Percentiles rank a stretch among this genome's conserved stretches.
These are phyloP conservation scores for Solanum lignicaule DNA, from an alignment of 257 asterid species.

Conservation along the genomic window DNA sequence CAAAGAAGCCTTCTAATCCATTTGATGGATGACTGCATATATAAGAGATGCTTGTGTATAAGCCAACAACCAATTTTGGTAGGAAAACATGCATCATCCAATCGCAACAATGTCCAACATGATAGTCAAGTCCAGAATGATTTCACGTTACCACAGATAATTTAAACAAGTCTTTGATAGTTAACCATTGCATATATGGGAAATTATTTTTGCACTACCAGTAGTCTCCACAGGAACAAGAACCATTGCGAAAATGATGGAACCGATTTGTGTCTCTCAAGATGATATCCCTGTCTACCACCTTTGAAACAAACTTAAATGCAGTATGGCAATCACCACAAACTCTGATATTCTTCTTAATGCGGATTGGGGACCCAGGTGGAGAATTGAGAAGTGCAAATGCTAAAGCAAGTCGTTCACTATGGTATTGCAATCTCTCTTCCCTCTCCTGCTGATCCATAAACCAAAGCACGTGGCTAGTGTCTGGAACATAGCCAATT, in stretches of 20 bases:
- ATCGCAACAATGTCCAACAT: not conserved
- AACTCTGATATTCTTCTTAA: constrained; percentile 81
- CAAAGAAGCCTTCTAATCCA: not conserved
- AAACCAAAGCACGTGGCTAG: constrained; percentile 66
- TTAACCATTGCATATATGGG: not conserved
- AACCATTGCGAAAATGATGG: constrained; percentile 63
- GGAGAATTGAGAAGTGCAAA: constrained; percentile 54
- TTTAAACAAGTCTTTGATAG: not conserved
- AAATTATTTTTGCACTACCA: constrained; percentile 33
- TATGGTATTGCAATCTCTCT: constrained; percentile 56
- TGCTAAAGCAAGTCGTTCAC: constrained; percentile 80
- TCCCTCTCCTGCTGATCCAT: constrained; percentile 53
- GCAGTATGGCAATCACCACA: constrained; percentile 80
- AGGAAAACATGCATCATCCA: not conserved
- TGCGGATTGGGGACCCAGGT: constrained; percentile 38
- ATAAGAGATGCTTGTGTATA: not conserved
- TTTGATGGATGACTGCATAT: not conserved
- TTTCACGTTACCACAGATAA: not conserved
- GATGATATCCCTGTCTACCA: constrained; percentile 51
- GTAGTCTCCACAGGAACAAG: constrained; percentile 75
- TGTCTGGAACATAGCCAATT: constrained; percentile 71
- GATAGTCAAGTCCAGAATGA: not conserved
- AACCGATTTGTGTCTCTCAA: constrained; percentile 74
- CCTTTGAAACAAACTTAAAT: constrained; percentile 52
- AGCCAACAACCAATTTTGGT: not conserved